These are phyloP conservation scores for Pythium vanterpoolii DNA, from an alignment of 352 stramenopile species.

Conservation along the genomic window DNA sequence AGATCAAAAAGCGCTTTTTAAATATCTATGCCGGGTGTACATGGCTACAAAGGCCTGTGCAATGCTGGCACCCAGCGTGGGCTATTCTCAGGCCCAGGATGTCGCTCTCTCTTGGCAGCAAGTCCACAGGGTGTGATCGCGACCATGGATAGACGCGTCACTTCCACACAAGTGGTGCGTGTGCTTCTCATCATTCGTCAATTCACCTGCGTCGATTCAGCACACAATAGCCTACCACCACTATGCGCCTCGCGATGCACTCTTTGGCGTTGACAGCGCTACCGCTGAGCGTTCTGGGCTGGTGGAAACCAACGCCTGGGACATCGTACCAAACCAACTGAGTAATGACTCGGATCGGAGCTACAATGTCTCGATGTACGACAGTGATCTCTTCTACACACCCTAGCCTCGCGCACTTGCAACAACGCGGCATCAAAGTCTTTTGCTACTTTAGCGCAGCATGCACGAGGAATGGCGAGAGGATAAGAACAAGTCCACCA, in stretches of 20 bases:
- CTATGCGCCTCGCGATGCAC: neutral
- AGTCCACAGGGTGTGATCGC: too few species aligned
- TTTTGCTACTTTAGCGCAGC: conserved; percentile 60
- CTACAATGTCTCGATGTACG: conserved; percentile 36
- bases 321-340: conserved; percentile 43
- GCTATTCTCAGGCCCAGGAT: neutral
- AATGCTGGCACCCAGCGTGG: neutral
- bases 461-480: conserved; percentile 35
- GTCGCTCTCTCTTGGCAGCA: too few species aligned
- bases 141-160: too few species aligned
- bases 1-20: neutral
- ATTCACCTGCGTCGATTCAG: neutral
- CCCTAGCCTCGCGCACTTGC: conserved; percentile 26
- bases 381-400: conserved; percentile 41
- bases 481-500: conserved; percentile 38
- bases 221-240: neutral
- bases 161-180: neutral
- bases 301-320: conserved; percentile 33
- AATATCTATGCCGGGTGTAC: neutral
- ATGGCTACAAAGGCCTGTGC: conserved; percentile 1
- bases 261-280: neutral
- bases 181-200: neutral
- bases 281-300: neutral
- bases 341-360: conserved; percentile 25
- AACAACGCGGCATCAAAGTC: conserved; percentile 33